Conservation (phyloP, 2,329 filamentous ascomycete species). For the Penicillium sp. region DNA sequence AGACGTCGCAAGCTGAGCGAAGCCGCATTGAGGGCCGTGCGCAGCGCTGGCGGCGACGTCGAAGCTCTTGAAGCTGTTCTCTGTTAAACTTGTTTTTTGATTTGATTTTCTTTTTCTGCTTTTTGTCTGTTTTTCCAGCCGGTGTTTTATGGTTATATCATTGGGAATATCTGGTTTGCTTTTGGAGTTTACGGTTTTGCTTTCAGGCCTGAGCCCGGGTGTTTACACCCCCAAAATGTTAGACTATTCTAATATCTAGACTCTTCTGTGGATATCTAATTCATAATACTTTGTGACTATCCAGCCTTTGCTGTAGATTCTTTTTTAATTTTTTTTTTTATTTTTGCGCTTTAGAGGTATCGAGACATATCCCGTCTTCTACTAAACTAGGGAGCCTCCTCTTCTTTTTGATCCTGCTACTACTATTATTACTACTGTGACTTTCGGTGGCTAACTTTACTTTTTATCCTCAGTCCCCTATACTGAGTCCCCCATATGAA, state of each 20-base stretch:
- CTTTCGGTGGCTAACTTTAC: background rate
- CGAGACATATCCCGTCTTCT: background rate
- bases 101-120: slow-evolving; percentile 3
- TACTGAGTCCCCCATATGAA: background rate
- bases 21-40: slow-evolving; percentile 43
- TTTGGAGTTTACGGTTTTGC: slow-evolving; percentile 21
- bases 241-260: slow-evolving; percentile 24
- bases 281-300: slow-evolving; percentile 12
- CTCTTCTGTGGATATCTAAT: slow-evolving; percentile 17
- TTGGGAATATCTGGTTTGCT: slow-evolving; percentile 23
- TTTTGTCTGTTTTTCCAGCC: slow-evolving; percentile 20
- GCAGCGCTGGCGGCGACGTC: slow-evolving; percentile 46
- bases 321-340: background rate
- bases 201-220: slow-evolving; percentile 12
- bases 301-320: slow-evolving; percentile 1
- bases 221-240: slow-evolving; percentile 17
- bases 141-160: slow-evolving; percentile 25
- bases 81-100: slow-evolving; percentile 26
- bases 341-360: background rate
- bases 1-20: slow-evolving; percentile 54
- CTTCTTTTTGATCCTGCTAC: background rate
- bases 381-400: background rate
- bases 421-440: background rate
- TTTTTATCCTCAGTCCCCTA: background rate
- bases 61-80: slow-evolving; percentile 43